These are phyloP conservation scores for Cyberlindnera maclurae DNA, from an alignment of 805 yeast species.

Conservation along the genomic window DNA sequence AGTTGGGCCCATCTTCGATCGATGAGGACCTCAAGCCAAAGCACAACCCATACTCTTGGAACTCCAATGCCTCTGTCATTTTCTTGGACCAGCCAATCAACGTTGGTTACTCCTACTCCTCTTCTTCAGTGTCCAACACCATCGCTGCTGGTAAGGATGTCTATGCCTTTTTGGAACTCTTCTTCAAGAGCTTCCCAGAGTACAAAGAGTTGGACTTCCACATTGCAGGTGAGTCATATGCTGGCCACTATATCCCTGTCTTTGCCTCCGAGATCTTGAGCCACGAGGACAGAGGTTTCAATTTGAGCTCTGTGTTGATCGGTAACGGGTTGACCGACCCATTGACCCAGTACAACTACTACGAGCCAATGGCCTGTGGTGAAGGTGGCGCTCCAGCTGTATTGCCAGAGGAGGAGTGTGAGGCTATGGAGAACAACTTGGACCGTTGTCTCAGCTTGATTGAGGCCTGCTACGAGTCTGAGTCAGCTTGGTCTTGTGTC, in stretches of 20 bases:
- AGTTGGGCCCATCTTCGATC: slow-evolving; percentile 75
- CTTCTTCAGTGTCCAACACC: slow-evolving; percentile 58
- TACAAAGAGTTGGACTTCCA: slow-evolving; percentile 59
- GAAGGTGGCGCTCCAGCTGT: slow-evolving; percentile 80
- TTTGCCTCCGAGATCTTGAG: slow-evolving; percentile 75
- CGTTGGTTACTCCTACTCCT: slow-evolving; percentile 71
- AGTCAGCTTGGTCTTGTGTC: slow-evolving; percentile 76
- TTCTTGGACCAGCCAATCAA: slow-evolving; percentile 87
- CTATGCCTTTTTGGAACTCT: slow-evolving; percentile 69
- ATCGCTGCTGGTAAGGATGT: slow-evolving; percentile 81
- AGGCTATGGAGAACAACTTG: slow-evolving; percentile 54
- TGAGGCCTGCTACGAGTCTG: slow-evolving; percentile 68
- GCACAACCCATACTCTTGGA: slow-evolving; percentile 77
- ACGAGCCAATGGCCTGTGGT: slow-evolving; percentile 94
- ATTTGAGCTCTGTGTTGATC: slow-evolving; percentile 70
- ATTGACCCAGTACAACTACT: slow-evolving; percentile 66
- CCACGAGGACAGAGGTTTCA: slow-evolving; percentile 53
- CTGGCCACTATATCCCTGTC: slow-evolving; percentile 90
- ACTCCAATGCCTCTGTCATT: slow-evolving; percentile 74
- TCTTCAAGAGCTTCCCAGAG: slow-evolving; percentile 65
- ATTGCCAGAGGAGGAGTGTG: slow-evolving; percentile 73
- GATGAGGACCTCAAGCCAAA: slow-evolving; percentile 54
- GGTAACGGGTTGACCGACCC: slow-evolving; percentile 93
- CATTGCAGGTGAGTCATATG: slow-evolving; percentile 90
- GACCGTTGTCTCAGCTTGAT: slow-evolving; percentile 76